Evolutionary conservation across 768 basidiomycete species (phyloP).

Genomic region (Tricholoma flavovirens): DNA sequence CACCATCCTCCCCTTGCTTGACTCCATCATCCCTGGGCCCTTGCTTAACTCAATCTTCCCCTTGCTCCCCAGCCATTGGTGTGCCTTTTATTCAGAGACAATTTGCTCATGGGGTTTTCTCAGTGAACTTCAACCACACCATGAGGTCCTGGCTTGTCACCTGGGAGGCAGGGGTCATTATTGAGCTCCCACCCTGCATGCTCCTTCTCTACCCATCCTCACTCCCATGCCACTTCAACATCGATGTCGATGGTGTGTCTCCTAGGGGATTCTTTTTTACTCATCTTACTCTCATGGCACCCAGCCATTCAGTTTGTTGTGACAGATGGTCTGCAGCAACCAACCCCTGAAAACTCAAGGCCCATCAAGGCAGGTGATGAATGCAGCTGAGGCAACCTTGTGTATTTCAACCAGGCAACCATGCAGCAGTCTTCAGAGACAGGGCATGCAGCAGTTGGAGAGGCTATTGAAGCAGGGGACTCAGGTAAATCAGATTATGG

Average conservation of each 20-base stretch:
- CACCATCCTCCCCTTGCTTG: no score
- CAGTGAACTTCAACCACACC: conserved; percentile 15
- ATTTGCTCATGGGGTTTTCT: no score
- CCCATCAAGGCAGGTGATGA: not conserved
- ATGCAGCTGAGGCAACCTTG: not conserved
- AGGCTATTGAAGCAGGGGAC: not conserved
- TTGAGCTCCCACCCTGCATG: conserved; percentile 29
- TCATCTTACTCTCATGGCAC: not conserved
- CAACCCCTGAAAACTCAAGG: not conserved
- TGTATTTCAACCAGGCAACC: not conserved
- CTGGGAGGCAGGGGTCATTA: conserved; percentile 27
- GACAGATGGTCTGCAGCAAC: not conserved
- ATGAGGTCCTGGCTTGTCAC: conserved; percentile 25
- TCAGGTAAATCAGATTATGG: not conserved
- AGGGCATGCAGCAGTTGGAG: not conserved
- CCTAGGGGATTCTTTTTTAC: not conserved
- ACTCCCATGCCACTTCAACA: conserved; percentile 28
- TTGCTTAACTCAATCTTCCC: no score
- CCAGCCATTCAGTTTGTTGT: not conserved
- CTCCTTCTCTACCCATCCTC: conserved; percentile 27
- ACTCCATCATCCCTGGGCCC: no score
- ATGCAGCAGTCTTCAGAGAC: not conserved
- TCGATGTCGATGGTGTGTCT: conserved; percentile 22
- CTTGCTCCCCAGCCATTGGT: no score
- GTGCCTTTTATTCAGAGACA: no score